Base-by-base conservation (phyloP, 352 stramenopile genomes). In the Globisporangium perplexum region DNA sequence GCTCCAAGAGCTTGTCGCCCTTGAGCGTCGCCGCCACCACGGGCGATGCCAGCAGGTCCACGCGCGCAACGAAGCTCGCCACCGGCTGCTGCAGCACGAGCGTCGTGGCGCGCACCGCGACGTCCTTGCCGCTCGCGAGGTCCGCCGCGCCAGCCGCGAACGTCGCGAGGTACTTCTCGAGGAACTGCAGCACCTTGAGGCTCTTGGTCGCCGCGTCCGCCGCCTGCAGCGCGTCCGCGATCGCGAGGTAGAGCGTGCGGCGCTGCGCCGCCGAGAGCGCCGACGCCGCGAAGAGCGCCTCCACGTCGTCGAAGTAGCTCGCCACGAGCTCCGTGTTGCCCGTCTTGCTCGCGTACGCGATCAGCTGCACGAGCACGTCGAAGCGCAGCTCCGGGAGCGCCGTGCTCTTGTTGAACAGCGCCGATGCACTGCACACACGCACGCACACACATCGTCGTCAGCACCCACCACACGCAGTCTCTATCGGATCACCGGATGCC, bases 71-170 rank as follows among this genome's bases (percentile, higher is more conserved):
- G 63, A 98, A 98, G 55, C 88, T 86, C 45, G 86, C 76, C 53
- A 98, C 73, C 4, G 93, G 92, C 62, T 97, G 82, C 59, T 91
- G 74, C 53, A 97, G 84, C 53, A 94, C 86, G 52, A 93, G 76
- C 55, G 93, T 80, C 23, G 72, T 75, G 7, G 88, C 88, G 50
- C 88, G 90, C 28, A 88, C 65, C 6, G 90, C 83, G 33, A 90
- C 77, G 54, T 83, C 66, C 62, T 92, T 90, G 50, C 80, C 86
- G 8, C 68, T 66, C 24, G 63, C 63, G 11, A 78, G 60, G 23
- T 87, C 71, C 60, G 90, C 76, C 28, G 64, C 71, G 52, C 85
- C 75, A 18, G 68, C 55, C 3, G 68, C 54, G 42, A 84, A 88
- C 7, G 78, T 88, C 42, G 65, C 51, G 38, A 92, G 55, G 63